A percentile compares a stretch with the other conserved stretches of the same genome.
Evolutionary conservation across 2,329 filamentous ascomycete genomes (phyloP).

Genomic region (Ophiobolus disseminans): DNA sequence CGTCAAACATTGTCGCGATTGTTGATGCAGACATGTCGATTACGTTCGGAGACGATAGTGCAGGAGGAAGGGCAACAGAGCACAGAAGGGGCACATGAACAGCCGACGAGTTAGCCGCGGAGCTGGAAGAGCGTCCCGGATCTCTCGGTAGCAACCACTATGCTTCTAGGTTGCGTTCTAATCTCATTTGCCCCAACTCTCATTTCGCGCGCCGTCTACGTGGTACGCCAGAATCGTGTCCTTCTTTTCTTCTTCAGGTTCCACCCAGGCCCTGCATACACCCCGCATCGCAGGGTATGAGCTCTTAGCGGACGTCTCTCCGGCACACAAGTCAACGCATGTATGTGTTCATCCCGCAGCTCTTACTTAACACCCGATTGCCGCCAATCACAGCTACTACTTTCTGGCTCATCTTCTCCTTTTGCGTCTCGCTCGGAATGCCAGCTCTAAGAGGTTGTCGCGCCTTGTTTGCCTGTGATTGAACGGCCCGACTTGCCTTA

Average conservation of each 20-base stretch:
- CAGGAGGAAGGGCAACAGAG: conserved; percentile 4
- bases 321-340: conserved; percentile 14
- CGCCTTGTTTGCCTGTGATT: conserved; percentile 19
- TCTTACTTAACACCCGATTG: conserved; percentile 21
- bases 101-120: conserved; percentile 3
- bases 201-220: conserved; percentile 12
- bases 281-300: conserved; percentile 29
- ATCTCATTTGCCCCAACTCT: conserved; percentile 9
- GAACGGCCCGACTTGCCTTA: conserved; percentile 38
- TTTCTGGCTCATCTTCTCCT: conserved; percentile 3
- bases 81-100: neutral
- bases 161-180: conserved; percentile 11
- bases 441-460: conserved; percentile 11
- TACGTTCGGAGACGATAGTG: neutral
- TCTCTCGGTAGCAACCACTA: conserved; percentile 2
- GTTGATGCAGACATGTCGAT: neutral
- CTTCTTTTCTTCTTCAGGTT: conserved; percentile 14
- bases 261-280: conserved; percentile 27
- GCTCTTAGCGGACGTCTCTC: conserved; percentile 19
- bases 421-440: conserved; percentile 9
- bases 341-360: conserved; percentile 25
- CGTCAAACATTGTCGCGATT: conserved; percentile 16
- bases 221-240: conserved; percentile 13
- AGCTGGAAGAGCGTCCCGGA: neutral
- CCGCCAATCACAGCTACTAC: conserved; percentile 29